Conservation (phyloP, 768 basidiomycete genomes). For the Fomitopsis serialis region DNA sequence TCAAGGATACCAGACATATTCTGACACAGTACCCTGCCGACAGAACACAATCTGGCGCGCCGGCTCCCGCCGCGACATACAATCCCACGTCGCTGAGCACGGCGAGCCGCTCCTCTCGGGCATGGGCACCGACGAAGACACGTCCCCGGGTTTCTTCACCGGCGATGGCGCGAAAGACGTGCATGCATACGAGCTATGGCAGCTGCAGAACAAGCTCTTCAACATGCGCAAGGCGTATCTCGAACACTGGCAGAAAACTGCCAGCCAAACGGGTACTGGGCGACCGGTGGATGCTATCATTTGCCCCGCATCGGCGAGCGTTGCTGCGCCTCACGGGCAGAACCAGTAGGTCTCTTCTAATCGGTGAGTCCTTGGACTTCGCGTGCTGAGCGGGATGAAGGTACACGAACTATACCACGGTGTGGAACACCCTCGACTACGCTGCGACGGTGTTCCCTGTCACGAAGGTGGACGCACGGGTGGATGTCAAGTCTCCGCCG, state of each 20-base stretch:
- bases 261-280: constrained; percentile 34
- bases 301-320: constrained; percentile 33
- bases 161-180: constrained; percentile 8
- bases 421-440: constrained; percentile 43
- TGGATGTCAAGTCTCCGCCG: constrained; percentile 29
- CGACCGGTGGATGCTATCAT: constrained; percentile 47
- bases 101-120: constrained; percentile 35
- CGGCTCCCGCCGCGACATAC: constrained; percentile 11
- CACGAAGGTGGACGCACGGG: constrained; percentile 35
- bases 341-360: constrained; percentile 23
- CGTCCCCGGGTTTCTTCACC: constrained; percentile 5
- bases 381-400: not conserved
- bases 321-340: constrained; percentile 37
- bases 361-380: not conserved
- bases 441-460: constrained; percentile 40
- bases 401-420: constrained; percentile 30
- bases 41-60: constrained; percentile 9
- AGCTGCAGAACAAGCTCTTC: constrained; percentile 32
- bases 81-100: constrained; percentile 9
- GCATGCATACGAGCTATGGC: constrained; percentile 31
- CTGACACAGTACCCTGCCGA: not conserved
- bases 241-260: constrained; percentile 40
- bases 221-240: constrained; percentile 35
- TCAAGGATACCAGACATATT: no score
- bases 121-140: constrained; percentile 26